These are phyloP conservation scores for Calocera cornea DNA, from an alignment of 768 basidiomycete species.

Conservation along the genomic window DNA sequence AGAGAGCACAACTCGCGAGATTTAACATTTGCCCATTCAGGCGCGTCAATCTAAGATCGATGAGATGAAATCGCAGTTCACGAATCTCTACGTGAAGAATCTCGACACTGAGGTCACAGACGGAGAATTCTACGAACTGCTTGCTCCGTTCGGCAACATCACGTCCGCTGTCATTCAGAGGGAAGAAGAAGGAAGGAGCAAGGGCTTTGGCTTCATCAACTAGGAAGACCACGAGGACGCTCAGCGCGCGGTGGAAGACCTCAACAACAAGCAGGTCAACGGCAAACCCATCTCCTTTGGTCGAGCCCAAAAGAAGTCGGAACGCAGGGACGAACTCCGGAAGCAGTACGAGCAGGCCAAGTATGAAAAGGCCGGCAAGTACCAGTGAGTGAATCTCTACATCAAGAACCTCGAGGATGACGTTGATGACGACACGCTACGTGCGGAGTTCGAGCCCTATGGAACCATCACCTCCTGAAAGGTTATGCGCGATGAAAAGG, in stretches of 20 bases:
- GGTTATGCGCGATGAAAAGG: constrained; percentile 97
- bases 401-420: constrained; percentile 99
- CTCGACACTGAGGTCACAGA: constrained; percentile 70
- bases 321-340: constrained; percentile 93
- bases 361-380: constrained; percentile 96
- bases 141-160: constrained; percentile 61
- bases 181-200: constrained; percentile 84
- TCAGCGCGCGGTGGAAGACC: constrained; percentile 70
- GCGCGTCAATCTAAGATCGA: constrained; percentile 98
- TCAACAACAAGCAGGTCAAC: constrained; percentile 72
- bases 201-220: constrained; percentile 98
- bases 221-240: constrained; percentile 87
- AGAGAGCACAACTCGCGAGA: neutral
- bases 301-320: constrained; percentile 95
- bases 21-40: constrained; percentile 25
- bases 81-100: constrained; percentile 98
- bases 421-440: constrained; percentile 92
- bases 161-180: constrained; percentile 77
- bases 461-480: constrained; percentile 97
- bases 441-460: constrained; percentile 90
- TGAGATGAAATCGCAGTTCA: constrained; percentile 93
- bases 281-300: constrained; percentile 89
- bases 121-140: constrained; percentile 75
- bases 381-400: constrained; percentile 97
- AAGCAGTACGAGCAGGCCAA: constrained; percentile 88